phyloP scores from a whole-genome alignment of 352 stramenopile species.

The Peronosclerospora sorghi region DNA sequence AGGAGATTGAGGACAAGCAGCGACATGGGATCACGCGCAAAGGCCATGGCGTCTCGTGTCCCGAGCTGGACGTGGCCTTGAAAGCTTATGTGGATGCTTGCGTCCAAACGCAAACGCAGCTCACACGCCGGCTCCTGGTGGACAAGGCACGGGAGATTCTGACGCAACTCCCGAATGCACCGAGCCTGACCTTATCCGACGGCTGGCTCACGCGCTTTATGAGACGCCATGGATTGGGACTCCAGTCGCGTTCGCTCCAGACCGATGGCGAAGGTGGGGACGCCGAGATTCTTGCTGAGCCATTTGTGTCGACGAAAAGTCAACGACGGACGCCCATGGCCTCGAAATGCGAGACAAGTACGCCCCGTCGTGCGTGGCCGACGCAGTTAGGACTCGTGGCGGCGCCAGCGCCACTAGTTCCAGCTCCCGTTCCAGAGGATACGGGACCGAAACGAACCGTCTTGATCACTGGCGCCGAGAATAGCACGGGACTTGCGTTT shows the following conservation, averaged over 20 bases:
- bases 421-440: no score
- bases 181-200: slow-evolving; percentile 12
- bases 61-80: slow-evolving; percentile 12
- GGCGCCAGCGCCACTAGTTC: neutral
- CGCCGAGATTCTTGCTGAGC: slow-evolving; percentile 8
- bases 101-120: neutral
- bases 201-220: slow-evolving; percentile 26
- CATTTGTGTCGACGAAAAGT: slow-evolving; percentile 12
- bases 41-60: slow-evolving; percentile 11
- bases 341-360: slow-evolving; percentile 1
- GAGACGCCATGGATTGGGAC: slow-evolving; percentile 11
- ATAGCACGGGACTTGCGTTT: slow-evolving; percentile 34
- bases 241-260: neutral
- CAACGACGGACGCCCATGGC: slow-evolving; percentile 1
- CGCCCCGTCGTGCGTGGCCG: neutral
- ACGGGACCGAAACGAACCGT: slow-evolving; percentile 18
- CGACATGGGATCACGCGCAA: slow-evolving; percentile 11
- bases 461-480: slow-evolving; percentile 32
- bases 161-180: slow-evolving; percentile 4
- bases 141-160: slow-evolving; percentile 14
- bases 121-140: slow-evolving; percentile 16
- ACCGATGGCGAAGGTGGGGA: neutral
- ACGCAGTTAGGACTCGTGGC: no score
- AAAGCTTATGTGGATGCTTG: slow-evolving; percentile 7
- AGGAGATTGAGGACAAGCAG: no score